Evolutionary conservation across 306 rosid genomes (phyloP), one percentile per base, ranked within the genome.

Genomic region (Prosopis cineraria): DNA sequence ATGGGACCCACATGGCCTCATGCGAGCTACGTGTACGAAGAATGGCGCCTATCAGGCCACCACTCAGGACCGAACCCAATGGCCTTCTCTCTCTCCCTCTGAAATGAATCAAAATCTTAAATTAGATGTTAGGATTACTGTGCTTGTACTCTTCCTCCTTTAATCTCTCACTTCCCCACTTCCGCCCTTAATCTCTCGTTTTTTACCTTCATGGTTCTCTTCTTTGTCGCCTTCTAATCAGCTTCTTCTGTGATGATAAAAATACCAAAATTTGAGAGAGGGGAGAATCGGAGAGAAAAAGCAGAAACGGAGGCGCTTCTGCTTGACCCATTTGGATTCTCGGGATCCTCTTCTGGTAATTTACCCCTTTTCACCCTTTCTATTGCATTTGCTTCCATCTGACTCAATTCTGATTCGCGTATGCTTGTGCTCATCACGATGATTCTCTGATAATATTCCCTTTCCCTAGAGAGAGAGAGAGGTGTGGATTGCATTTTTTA

Each of bases 21-120:
- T 76, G 81, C 74, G 48, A 81, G 85, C 81, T 48, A 81, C 85
- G 85, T 76, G 85, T 48, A 39, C 81, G 75, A 44, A 16, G 63
- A 62, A 70, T 76, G 77, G 84, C 39, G 73, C 77, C 47, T 45
- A 16, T 19, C 47, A 22, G 22, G 22, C 67, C 20, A 20, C 64
- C 50, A 10, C 65, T 33, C 34, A 10, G 34, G 24, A 40, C 64
- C 75, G 33, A 48, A 69, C 58, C 27, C 58, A 50, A 50, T 50
- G 63, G 62, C 62, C 31, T 24, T 13, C 72, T 25, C 73, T 44
- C 58, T 16, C n/a, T 36, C 66, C 7, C 14, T 36, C 24, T 73
- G 55, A 27, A 58, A 27, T 58, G 63, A 48, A 55, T 53, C 16
- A n/a, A 47, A 50, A 56, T 73, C 77, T 56, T 73, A 55, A 73